Evolutionary conservation across 495 filamentous ascomycete genomes (phyloP).

Genomic region (Podospora didyma): DNA sequence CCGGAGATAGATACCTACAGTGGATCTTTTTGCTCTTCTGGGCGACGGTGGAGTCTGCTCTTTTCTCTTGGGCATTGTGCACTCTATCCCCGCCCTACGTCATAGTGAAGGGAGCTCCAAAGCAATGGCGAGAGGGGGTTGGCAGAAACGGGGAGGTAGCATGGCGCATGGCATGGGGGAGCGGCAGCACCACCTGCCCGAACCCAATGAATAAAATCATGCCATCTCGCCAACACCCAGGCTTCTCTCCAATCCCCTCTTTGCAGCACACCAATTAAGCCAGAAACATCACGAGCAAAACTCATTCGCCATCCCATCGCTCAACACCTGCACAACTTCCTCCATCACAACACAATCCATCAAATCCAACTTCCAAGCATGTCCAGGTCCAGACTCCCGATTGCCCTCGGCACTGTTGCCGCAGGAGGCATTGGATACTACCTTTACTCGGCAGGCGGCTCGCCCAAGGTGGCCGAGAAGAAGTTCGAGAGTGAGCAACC

Average conservation of each 20-base stretch:
- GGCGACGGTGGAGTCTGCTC: no score
- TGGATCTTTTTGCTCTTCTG: no score
- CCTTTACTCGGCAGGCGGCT: constrained; percentile 81
- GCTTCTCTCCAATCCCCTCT: neutral
- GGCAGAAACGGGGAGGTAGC: neutral
- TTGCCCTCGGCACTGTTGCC: constrained; percentile 58
- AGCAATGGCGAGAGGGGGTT: neutral
- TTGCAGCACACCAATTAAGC: neutral
- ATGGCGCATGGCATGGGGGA: neutral
- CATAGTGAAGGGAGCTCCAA: no score
- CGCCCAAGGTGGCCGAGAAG: constrained; percentile 76
- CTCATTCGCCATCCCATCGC: neutral
- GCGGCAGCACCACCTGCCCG: neutral
- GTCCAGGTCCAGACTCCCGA: constrained; percentile 51
- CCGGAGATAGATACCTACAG: no score
- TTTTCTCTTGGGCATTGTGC: no score
- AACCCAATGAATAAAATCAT: neutral
- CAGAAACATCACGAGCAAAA: neutral
- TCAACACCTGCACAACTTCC: constrained; percentile 8
- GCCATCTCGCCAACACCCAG: constrained; percentile 1
- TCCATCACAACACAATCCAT: neutral
- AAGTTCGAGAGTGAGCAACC: constrained; percentile 65
- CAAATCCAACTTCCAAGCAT: constrained; percentile 30
- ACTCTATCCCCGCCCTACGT: no score
- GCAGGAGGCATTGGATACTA: constrained; percentile 80